These are phyloP conservation scores for Cadophora malorum DNA, from an alignment of 2,329 filamentous ascomycete species.

Conservation along the genomic window DNA sequence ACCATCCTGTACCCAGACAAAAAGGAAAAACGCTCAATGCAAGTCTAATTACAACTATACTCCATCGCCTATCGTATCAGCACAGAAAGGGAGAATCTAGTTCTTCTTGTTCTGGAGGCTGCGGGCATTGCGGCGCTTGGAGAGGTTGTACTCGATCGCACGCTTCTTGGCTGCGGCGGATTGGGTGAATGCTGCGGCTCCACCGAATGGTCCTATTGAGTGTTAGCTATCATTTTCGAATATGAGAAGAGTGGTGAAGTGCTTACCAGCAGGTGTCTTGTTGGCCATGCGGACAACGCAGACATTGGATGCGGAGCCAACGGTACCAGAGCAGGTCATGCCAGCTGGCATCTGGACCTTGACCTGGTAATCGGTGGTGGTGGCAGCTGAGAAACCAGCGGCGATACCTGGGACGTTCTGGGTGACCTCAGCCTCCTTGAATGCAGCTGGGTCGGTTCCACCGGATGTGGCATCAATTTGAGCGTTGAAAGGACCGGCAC, in stretches of 20 bases:
- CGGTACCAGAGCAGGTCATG: conserved; percentile 68
- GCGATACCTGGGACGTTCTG: conserved; percentile 65
- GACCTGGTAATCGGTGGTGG: conserved; percentile 69
- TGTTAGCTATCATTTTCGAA: conserved; percentile 43
- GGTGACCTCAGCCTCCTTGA: conserved; percentile 56
- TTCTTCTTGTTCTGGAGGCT: conserved; percentile 31
- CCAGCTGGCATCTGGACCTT: conserved; percentile 69
- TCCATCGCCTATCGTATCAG: not conserved
- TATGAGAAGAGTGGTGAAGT: not conserved
- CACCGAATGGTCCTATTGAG: conserved; percentile 70
- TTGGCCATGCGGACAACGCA: conserved; percentile 67
- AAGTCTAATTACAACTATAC: conserved; percentile 27
- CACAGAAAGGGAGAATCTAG: conserved; percentile 25
- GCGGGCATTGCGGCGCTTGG: conserved; percentile 46
- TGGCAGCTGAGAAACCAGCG: conserved; percentile 61
- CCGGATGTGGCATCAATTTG: conserved; percentile 67
- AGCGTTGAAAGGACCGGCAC: conserved; percentile 67
- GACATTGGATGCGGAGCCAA: conserved; percentile 64
- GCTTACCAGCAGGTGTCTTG: conserved; percentile 14
- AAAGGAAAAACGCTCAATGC: conserved; percentile 17
- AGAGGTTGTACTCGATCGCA: conserved; percentile 59
- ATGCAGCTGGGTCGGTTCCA: conserved; percentile 64
- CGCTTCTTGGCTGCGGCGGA: conserved; percentile 63
- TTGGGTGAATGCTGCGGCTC: conserved; percentile 70
- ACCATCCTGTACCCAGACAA: not conserved